Percentiles rank a stretch among this genome's conserved stretches.
These are phyloP conservation scores for Extremus antarcticus DNA, from an alignment of 495 filamentous ascomycete species.

Conservation along the genomic window DNA sequence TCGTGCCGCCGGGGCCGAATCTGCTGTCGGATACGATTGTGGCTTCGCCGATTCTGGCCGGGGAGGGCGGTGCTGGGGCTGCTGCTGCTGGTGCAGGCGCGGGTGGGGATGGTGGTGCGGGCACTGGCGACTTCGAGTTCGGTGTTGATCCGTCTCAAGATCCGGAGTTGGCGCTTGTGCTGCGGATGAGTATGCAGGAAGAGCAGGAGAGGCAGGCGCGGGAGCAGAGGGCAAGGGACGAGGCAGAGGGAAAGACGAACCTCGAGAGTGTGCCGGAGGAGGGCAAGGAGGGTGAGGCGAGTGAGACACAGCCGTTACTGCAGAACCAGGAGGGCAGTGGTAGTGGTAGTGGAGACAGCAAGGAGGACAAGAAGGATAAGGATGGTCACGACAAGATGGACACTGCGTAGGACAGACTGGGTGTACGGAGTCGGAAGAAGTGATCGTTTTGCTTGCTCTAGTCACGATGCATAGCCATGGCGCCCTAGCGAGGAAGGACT, in stretches of 20 bases:
- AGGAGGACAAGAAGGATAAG: conserved; percentile 42
- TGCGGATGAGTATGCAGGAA: conserved; percentile 96
- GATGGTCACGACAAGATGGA: conserved; percentile 75
- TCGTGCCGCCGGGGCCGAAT: conserved; percentile 83
- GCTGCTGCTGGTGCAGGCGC: conserved; percentile 41
- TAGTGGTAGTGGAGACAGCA: conserved; percentile 30
- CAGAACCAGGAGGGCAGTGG: conserved; percentile 57
- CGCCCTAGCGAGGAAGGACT: not conserved
- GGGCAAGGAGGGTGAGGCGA: conserved; percentile 60
- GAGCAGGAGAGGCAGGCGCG: conserved; percentile 88
- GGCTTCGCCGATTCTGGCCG: conserved; percentile 77
- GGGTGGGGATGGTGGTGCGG: conserved; percentile 44
- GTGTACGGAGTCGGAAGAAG: not conserved
- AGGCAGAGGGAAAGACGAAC: conserved; percentile 53
- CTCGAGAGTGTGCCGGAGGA: conserved; percentile 83
- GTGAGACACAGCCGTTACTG: conserved; percentile 54
- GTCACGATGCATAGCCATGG: not conserved
- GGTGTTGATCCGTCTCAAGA: conserved; percentile 72
- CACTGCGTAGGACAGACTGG: conserved; percentile 41
- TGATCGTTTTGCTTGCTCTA: not conserved
- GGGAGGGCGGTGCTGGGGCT: conserved; percentile 47
- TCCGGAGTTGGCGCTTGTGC: conserved; percentile 86
- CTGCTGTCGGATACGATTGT: conserved; percentile 87
- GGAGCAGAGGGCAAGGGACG: conserved; percentile 64
- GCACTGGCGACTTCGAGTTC: conserved; percentile 41